Evolutionary conservation across 2,329 filamentous ascomycete genomes (phyloP), one percentile per base, ranked within the genome.

Genomic region (Coniochaeta prunicola): DNA sequence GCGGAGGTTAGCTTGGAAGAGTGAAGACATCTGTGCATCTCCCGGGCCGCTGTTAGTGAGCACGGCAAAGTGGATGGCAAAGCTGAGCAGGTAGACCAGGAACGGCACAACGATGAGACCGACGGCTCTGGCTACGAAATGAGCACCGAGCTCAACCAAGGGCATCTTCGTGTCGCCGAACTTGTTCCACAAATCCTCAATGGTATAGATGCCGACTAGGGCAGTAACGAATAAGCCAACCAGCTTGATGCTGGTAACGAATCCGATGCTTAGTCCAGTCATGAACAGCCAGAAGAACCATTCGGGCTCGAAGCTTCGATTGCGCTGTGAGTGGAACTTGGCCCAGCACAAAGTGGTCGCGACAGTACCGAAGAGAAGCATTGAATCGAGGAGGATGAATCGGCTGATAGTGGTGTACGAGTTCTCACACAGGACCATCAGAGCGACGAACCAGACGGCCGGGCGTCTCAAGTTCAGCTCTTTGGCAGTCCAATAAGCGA

Each of bases 11-110:
- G 96, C 94, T 74, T 99, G 94, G 83, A 99, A 99, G 56, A 99
- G 85, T 28, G 94, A 99, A 77, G 92, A 97, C 94, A 99, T 99
- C 76, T 99, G 94, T n/a, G 94, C 94, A 77, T 99, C 94, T 58
- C 94, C 94, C 8, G 96, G 94, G 21, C 94, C 94, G 67, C 88
- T 93, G 76, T 91, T 93, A 74, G 96, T 91, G 60, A 99, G 84
- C 63, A 99, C 91, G 62, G 91, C 82, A 74, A 99, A 99, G 76
- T 99, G 94, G 58, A 96, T 76, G 67, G 90, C 96, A 74, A 99
- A 99, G 48, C 92, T 96, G 71, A 97, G 87, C 76, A 97, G 87
- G 78, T 99, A 99, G 67, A 99, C 91, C 60, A 93, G 77, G 69
- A 96, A 80, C 7, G 94, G 94, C 56, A 99, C 82, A 62, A 96